phyloP scores from a whole-genome alignment of 768 basidiomycete species.

The Tylopilus rubrobrunneus region DNA sequence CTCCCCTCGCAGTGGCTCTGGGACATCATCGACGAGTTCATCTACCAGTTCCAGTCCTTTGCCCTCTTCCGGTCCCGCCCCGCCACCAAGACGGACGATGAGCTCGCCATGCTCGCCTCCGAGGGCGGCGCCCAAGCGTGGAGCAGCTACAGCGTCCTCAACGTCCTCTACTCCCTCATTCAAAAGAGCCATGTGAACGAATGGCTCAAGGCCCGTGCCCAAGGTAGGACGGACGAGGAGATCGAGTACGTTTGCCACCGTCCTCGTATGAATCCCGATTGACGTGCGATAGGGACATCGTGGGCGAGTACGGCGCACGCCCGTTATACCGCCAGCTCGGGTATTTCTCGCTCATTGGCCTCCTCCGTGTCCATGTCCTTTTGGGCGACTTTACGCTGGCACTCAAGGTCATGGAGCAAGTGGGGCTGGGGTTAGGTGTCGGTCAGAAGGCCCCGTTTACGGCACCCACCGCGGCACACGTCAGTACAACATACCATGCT shows the following conservation, averaged over 20 bases:
- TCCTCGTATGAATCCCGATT: background rate
- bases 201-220: slow-evolving; percentile 77
- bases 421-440: slow-evolving; percentile 88
- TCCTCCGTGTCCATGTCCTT: slow-evolving; percentile 92
- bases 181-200: slow-evolving; percentile 97
- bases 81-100: slow-evolving; percentile 85
- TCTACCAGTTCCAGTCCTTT: slow-evolving; percentile 98
- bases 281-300: slow-evolving; percentile 55
- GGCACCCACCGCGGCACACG: slow-evolving; percentile 94
- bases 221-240: slow-evolving; percentile 78
- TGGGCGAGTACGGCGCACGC: slow-evolving; percentile 86
- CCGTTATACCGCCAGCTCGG: slow-evolving; percentile 94
- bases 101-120: slow-evolving; percentile 76
- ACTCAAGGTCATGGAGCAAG: slow-evolving; percentile 90
- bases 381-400: slow-evolving; percentile 95
- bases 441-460: slow-evolving; percentile 93
- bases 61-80: slow-evolving; percentile 87
- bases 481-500: slow-evolving; percentile 92
- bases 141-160: slow-evolving; percentile 97
- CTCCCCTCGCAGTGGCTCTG: slow-evolving; percentile 98
- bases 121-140: slow-evolving; percentile 79
- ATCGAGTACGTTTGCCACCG: slow-evolving; percentile 56
- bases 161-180: slow-evolving; percentile 96
- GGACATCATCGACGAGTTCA: slow-evolving; percentile 97
- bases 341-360: slow-evolving; percentile 94